These are phyloP conservation scores for Cladosporium sp. DNA, from an alignment of 2,329 filamentous ascomycete species.

Conservation along the genomic window DNA sequence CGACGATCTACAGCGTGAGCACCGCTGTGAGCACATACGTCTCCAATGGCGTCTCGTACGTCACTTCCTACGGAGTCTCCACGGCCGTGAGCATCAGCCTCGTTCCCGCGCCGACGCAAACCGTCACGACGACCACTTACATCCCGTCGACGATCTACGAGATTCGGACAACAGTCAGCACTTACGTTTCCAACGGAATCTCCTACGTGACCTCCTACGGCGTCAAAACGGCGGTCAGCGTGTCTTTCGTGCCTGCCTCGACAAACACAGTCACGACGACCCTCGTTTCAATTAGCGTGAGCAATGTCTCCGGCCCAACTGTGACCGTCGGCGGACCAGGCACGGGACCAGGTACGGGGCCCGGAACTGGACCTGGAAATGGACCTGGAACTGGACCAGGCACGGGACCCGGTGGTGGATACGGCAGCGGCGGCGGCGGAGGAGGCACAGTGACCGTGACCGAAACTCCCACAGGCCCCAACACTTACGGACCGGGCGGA, in stretches of 20 bases:
- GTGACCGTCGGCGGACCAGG: constrained; percentile 9
- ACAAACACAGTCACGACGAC: constrained; percentile 18
- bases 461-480: background rate
- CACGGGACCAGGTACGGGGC: background rate
- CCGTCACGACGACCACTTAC: constrained; percentile 24
- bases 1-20: constrained; percentile 23
- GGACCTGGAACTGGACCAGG: constrained; percentile 2
- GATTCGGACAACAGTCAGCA: constrained; percentile 1
- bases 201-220: constrained; percentile 25
- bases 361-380: constrained; percentile 1
- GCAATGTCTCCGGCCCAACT: constrained; percentile 12
- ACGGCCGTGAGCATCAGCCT: constrained; percentile 24
- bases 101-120: constrained; percentile 20
- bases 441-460: constrained; percentile 20
- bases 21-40: constrained; percentile 24
- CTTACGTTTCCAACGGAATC: constrained; percentile 24
- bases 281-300: constrained; percentile 17
- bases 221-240: constrained; percentile 20
- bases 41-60: constrained; percentile 23
- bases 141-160: constrained; percentile 11
- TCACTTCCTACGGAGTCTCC: constrained; percentile 24
- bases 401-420: no score
- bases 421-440: constrained; percentile 2
- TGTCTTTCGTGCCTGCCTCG: constrained; percentile 9
- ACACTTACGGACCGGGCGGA: background rate